Evolutionary conservation across 1,139 yeast genomes (phyloP).

Genomic region (Zygoascus sp.): DNA sequence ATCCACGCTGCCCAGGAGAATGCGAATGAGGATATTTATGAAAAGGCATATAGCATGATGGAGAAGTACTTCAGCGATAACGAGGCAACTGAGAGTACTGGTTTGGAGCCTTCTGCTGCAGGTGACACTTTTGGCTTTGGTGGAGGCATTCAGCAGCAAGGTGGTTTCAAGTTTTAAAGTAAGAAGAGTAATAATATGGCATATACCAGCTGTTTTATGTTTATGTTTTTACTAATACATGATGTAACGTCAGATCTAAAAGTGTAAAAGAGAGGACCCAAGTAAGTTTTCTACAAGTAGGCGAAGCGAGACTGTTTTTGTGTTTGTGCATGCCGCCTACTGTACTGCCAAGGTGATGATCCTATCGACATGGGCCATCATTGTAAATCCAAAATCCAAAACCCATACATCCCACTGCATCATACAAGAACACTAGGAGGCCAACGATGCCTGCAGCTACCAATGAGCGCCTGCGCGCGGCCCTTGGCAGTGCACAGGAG

Average conservation of each 20-base stretch:
- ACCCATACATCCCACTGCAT: no score
- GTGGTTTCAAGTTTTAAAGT: conserved; percentile 22
- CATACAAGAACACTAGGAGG: no score
- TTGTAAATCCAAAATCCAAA: no score
- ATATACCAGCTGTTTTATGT: neutral
- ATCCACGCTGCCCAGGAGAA: conserved; percentile 90
- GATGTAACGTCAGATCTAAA: conserved; percentile 3
- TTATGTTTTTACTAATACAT: conserved; percentile 36
- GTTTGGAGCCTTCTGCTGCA: conserved; percentile 69
- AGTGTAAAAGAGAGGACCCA: no score
- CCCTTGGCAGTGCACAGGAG: conserved; percentile 28
- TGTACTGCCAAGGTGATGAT: no score
- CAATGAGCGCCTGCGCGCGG: conserved; percentile 19
- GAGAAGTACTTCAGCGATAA: conserved; percentile 89
- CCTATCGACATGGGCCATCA: no score
- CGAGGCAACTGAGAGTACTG: conserved; percentile 67
- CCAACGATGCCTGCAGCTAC: conserved; percentile 23
- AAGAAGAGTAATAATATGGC: neutral
- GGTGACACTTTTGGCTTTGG: conserved; percentile 91
- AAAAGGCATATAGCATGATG: conserved; percentile 84
- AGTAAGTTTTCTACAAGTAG: no score
- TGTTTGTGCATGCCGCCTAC: no score
- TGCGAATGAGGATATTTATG: conserved; percentile 86
- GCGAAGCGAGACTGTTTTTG: no score
- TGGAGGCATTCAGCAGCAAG: conserved; percentile 34